Conservation (phyloP, 495 filamentous ascomycete genomes). For the Talaromyces wortmannii region DNA sequence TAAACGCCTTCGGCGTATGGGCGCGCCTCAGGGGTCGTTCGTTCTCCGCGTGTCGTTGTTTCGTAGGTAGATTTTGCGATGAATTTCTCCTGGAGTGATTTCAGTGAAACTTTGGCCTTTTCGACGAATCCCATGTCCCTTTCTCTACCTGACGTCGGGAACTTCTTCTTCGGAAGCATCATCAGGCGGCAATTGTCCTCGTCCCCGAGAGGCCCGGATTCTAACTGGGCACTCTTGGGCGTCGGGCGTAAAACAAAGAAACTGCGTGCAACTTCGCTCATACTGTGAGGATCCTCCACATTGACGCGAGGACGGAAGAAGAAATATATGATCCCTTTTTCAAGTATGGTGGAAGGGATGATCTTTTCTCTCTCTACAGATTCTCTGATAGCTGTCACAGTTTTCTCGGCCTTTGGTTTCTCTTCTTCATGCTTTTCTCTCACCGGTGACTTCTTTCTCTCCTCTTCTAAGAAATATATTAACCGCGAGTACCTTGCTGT, state of each 20-base stretch:
- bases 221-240: slow-evolving; percentile 60
- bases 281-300: slow-evolving; percentile 60
- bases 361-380: slow-evolving; percentile 43
- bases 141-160: slow-evolving; percentile 66
- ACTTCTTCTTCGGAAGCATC: slow-evolving; percentile 79
- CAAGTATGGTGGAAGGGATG: slow-evolving; percentile 68
- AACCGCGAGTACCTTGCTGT: too few species aligned
- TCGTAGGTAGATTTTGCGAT: slow-evolving; percentile 60
- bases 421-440: background rate
- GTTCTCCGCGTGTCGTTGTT: slow-evolving; percentile 68
- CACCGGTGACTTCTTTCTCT: too few species aligned
- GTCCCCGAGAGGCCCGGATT: slow-evolving; percentile 51
- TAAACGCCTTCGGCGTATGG: slow-evolving; percentile 85
- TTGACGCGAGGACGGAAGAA: slow-evolving; percentile 76
- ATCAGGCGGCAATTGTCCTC: slow-evolving; percentile 67
- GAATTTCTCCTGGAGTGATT: slow-evolving; percentile 67
- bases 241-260: slow-evolving; percentile 80
- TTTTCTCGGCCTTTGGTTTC: slow-evolving; percentile 6
- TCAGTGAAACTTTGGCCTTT: slow-evolving; percentile 58
- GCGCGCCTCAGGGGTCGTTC: slow-evolving; percentile 63
- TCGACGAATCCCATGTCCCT: slow-evolving; percentile 82
- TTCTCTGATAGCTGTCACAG: slow-evolving; percentile 13
- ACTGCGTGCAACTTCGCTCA: slow-evolving; percentile 69
- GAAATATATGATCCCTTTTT: slow-evolving; percentile 94
- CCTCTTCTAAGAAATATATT: too few species aligned